Evolutionary conservation across 805 yeast genomes (phyloP), one percentile per base, ranked within the genome.

Genomic region (Isabelozyma rhagii): DNA sequence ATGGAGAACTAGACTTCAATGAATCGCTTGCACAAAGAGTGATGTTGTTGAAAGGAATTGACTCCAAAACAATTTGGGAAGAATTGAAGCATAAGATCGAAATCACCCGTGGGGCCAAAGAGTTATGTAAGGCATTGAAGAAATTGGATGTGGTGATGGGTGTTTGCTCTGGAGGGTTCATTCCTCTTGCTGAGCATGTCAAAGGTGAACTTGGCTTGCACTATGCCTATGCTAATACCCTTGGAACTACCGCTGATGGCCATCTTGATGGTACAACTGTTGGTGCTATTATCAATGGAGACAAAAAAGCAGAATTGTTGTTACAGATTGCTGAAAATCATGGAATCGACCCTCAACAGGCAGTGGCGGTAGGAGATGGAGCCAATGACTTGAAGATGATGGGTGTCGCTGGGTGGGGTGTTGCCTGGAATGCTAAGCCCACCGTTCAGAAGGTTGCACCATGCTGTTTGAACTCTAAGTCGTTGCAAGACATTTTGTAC

Each of bases 381-480:
- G 97, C 98, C 21, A 94, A 94, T 61, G 99, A 94, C 69, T 73
- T 94, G 62, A 80, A 81, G 43, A 96, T 96, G 91, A 94, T 94
- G 98, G 79, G 74, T 2, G 81, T 70, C 11, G 97, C 97, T 2
- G 98, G 98, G 0, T 87, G 83, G 64, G 99, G 99, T 17, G 77
- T 94, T 47, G 99, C 99, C 0, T 94, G 97, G 96, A 88, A 90
- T 64, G 99, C 98, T 17, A 94, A 94, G 66, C 97, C 98, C 18
- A 84, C 78, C 55, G 99, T 94, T 2, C 97, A 91, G 66, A 64
- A 69, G 50, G 72, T 75, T 55, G 98, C 99, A 0, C 97, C 97
- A 15, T 77, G 89, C 41, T 78, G 87, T 52, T 74, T 94, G 54
- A 94, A 94, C 64, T 75, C 93, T 0, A 72, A 77, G n/a, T 75